phyloP scores from a whole-genome alignment of 176 grass and related monocot species.

The Calamus simplicifolius region DNA sequence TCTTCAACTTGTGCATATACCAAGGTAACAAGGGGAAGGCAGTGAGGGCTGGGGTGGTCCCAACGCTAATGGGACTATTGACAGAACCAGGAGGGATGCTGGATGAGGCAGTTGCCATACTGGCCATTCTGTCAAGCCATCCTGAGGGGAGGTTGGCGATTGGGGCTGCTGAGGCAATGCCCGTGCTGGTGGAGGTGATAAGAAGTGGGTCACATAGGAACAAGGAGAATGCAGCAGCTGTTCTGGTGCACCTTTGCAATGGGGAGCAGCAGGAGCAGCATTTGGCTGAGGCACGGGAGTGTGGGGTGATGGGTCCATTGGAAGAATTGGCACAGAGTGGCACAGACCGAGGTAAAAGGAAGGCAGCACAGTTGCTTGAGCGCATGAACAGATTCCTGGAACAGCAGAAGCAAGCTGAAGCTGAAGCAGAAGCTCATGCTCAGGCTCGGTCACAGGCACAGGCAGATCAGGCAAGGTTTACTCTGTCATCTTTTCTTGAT shows the following conservation, averaged over 20 bases:
- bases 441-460: background rate
- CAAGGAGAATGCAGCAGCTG: conserved; percentile 22
- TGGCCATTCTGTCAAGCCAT: conserved; percentile 18
- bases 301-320: conserved; percentile 8
- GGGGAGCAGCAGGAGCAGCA: conserved; percentile 15
- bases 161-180: conserved; percentile 4
- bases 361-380: conserved; percentile 4
- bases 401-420: conserved; percentile 13
- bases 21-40: conserved; percentile 17
- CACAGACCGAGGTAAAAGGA: conserved; percentile 18
- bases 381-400: conserved; percentile 11
- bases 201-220: conserved; percentile 11
- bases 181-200: conserved; percentile 1
- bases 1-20: conserved; percentile 23
- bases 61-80: conserved; percentile 11
- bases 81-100: conserved; percentile 1
- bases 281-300: conserved; percentile 12
- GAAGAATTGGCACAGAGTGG: conserved; percentile 5
- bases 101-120: conserved; percentile 13
- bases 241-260: conserved; percentile 15
- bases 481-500: background rate
- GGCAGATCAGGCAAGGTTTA: background rate
- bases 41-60: conserved; percentile 6
- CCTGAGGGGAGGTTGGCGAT: conserved; percentile 11
- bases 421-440: background rate